Evolutionary conservation across 164 flowering plant species (phyloP).

Genomic region (Magnolia sinica): DNA sequence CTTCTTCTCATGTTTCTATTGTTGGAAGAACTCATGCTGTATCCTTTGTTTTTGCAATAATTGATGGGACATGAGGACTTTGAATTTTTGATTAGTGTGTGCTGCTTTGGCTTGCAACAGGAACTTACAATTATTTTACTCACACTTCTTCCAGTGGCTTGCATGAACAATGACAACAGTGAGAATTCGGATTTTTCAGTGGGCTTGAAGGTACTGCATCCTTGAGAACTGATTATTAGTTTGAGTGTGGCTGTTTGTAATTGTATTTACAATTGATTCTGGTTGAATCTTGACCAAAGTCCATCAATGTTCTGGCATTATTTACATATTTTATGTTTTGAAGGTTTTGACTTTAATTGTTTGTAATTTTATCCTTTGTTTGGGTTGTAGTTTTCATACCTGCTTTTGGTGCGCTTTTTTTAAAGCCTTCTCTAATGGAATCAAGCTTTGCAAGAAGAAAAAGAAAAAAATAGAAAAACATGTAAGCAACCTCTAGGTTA

Average conservation of each 20-base stretch:
- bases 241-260: background rate
- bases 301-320: too few relatives aligned
- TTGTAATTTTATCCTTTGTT: too few relatives aligned
- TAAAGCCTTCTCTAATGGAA: too few relatives aligned
- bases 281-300: background rate
- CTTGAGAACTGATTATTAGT: background rate
- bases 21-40: background rate
- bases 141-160: constrained; percentile 82
- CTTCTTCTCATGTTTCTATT: background rate
- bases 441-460: too few relatives aligned
- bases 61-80: background rate
- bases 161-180: constrained; percentile 46
- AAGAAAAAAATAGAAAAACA: too few relatives aligned
- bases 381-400: too few relatives aligned
- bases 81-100: constrained; percentile 1
- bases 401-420: too few relatives aligned
- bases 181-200: constrained; percentile 59
- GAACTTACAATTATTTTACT: constrained; percentile 70
- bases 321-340: background rate
- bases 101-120: constrained; percentile 35
- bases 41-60: background rate
- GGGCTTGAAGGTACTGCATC: constrained; percentile 68
- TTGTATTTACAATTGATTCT: background rate
- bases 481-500: too few relatives aligned
- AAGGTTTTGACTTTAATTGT: too few relatives aligned